Evolutionary conservation across 108 stramenopile species (phyloP).

Genomic region (Aureococcus anophagefferens): DNA sequence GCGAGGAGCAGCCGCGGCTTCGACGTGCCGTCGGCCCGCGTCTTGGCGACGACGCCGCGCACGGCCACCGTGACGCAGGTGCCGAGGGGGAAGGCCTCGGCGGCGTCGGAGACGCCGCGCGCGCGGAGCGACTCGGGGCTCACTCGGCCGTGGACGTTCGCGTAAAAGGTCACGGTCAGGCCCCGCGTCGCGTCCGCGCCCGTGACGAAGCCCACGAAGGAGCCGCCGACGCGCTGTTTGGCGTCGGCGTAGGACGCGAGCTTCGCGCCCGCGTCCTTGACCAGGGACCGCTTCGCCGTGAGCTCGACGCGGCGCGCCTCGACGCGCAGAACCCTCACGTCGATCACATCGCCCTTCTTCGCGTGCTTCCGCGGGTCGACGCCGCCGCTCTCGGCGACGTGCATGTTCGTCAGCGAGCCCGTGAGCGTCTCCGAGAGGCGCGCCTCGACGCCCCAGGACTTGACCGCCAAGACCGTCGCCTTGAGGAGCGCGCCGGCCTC

Average conservation of each 20-base stretch:
- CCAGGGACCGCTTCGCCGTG: constrained; percentile 12
- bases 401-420: constrained; percentile 19
- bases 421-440: constrained; percentile 20
- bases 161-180: constrained; percentile 29
- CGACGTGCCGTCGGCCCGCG: not conserved
- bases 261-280: constrained; percentile 11
- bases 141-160: constrained; percentile 26
- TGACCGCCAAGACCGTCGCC: constrained; percentile 20
- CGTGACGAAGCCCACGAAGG: constrained; percentile 26
- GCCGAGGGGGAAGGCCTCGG: constrained; percentile 19
- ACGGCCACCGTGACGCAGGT: constrained; percentile 17
- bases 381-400: constrained; percentile 15
- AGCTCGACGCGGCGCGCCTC: constrained; percentile 12
- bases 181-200: constrained; percentile 25
- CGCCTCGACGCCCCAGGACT: constrained; percentile 21
- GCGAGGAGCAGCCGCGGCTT: not conserved
- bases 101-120: constrained; percentile 27
- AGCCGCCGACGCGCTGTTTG: constrained; percentile 15
- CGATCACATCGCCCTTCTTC: constrained; percentile 13
- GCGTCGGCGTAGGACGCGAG: constrained; percentile 19
- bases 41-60: not conserved
- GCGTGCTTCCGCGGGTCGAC: constrained; percentile 17
- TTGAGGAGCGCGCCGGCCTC: constrained; percentile 5
- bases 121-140: constrained; percentile 8
- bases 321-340: constrained; percentile 19